A percentile compares a stretch with the other conserved stretches of the same genome.
Conservation (phyloP, 371 early-diverging fungal species). For the Mycotypha africana region DNA sequence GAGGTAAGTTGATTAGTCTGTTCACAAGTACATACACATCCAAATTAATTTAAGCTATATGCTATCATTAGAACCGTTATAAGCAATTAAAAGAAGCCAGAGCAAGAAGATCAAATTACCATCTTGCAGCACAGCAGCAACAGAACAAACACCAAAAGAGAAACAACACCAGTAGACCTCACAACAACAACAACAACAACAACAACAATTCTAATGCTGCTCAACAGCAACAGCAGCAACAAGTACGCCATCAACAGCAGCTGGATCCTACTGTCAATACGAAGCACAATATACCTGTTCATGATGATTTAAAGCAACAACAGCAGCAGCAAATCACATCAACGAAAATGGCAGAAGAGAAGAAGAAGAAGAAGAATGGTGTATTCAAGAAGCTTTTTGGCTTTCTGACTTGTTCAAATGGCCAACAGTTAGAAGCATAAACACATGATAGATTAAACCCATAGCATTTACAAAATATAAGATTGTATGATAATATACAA, state of each 20-base stretch:
- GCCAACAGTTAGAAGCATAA: no score
- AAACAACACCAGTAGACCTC: conserved; percentile 4
- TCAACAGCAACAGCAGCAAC: neutral
- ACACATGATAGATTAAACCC: no score
- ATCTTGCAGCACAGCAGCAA: no score
- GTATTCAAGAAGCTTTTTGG: conserved; percentile 13
- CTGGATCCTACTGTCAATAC: no score
- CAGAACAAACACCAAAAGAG: conserved; percentile 9
- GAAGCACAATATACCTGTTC: conserved; percentile 15
- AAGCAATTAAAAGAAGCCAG: conserved; percentile 20
- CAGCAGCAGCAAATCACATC: no score
- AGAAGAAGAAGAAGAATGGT: conserved; percentile 9
- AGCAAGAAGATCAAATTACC: conserved; percentile 17
- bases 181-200: neutral
- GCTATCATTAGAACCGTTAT: conserved; percentile 14
- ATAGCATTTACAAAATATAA: no score
- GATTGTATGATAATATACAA: no score
- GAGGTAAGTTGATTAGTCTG: conserved; percentile 29
- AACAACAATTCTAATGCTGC: neutral
- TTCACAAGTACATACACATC: neutral
- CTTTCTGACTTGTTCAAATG: conserved; percentile 12
- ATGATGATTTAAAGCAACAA: conserved; percentile 11
- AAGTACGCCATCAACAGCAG: conserved; percentile 3
- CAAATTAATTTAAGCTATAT: no score
- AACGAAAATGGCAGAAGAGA: no score